Base-by-base conservation (phyloP, 2,329 filamentous ascomycete species). In the Trichoderma lentiforme region DNA sequence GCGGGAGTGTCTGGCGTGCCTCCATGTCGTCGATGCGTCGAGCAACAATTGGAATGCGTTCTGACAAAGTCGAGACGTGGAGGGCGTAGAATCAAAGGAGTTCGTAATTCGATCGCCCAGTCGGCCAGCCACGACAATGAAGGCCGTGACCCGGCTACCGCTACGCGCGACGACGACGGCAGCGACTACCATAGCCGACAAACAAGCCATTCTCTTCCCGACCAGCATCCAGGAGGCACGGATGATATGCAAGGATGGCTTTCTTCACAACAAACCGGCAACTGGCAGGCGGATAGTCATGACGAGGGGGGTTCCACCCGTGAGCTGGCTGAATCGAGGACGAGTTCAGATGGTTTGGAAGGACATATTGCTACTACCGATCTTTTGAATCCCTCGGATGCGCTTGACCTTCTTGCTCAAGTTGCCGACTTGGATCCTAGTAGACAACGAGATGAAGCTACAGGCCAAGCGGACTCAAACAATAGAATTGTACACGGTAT, bases 371-470 rank as follows among this genome's bases (percentile, higher is more conserved):
- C 60, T 34, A 43, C 34, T n/a, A 62, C 60, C n/a, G 60, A 62
- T 43, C 60, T 62, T 28, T 62, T 62, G 60, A 62, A 62, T 18
- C 60, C 60, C 60, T 62, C 60, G 14, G 60, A 62, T 26, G 60
- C 60, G 14, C 60, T 62, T 24, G 60, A 62, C 21, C 60, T 62
- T 62, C 60, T 62, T 14, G 60, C 60, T 6, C 60, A 62, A 43
- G 60, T 62, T 30, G 60, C 60, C 60, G 60, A 62, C 60, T 39
- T 62, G 60, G 60, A 62, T 62, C 60, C 60, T n/a, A 36, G 36
- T 39, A 28, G 60, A 26, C 60, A 62, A 26, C 60, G 60, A 28
- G 39, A 62, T 62, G 60, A 34, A 36, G 26, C 36, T 21, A 15
- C 60, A 21, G 60, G 60, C 21, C 60, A 62, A 62, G 34, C 34